Evolutionary conservation across 2,329 filamentous ascomycete species (phyloP).

Genomic region (Claviceps capensis): DNA sequence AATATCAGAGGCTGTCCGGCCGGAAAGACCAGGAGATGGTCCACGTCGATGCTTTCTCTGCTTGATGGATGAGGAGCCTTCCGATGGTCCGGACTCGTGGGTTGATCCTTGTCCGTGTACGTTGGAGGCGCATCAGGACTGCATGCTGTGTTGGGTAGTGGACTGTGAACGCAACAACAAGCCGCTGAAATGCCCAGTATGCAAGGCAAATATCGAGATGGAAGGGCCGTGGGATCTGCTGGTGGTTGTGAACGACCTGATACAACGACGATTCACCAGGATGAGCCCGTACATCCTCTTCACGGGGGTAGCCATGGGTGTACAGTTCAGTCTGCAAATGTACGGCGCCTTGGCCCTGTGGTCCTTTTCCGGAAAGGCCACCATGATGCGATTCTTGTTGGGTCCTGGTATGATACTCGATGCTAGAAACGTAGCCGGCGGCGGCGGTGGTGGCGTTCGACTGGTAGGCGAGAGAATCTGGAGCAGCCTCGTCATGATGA

Average conservation of each 20-base stretch:
- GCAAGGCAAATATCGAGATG: constrained; percentile 68
- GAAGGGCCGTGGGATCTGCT: constrained; percentile 61
- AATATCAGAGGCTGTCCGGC: constrained; percentile 7
- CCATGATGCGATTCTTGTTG: constrained; percentile 28
- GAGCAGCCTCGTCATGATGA: constrained; percentile 25
- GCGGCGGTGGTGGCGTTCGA: constrained; percentile 9
- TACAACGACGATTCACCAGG: constrained; percentile 42
- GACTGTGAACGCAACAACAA: constrained; percentile 59
- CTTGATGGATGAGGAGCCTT: constrained; percentile 40
- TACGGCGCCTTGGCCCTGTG: constrained; percentile 39
- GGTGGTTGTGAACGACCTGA: constrained; percentile 48
- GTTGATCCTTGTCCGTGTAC: constrained; percentile 83
- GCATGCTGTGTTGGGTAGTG: constrained; percentile 85
- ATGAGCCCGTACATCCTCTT: constrained; percentile 50
- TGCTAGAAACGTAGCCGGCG: constrained; percentile 11
- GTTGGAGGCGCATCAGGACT: constrained; percentile 79
- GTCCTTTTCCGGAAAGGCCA: constrained; percentile 37
- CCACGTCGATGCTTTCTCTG: constrained; percentile 48
- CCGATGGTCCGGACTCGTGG: constrained; percentile 45
- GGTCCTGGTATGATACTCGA: constrained; percentile 18
- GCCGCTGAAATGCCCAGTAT: constrained; percentile 74
- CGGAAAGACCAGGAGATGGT: constrained; percentile 12
- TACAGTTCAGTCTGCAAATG: constrained; percentile 36
- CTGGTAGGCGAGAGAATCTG: constrained; percentile 17
- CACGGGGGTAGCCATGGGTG: constrained; percentile 38